Evolutionary conservation across 2,329 filamentous ascomycete species (phyloP).

Genomic region (Calonectria pauciramosa): DNA sequence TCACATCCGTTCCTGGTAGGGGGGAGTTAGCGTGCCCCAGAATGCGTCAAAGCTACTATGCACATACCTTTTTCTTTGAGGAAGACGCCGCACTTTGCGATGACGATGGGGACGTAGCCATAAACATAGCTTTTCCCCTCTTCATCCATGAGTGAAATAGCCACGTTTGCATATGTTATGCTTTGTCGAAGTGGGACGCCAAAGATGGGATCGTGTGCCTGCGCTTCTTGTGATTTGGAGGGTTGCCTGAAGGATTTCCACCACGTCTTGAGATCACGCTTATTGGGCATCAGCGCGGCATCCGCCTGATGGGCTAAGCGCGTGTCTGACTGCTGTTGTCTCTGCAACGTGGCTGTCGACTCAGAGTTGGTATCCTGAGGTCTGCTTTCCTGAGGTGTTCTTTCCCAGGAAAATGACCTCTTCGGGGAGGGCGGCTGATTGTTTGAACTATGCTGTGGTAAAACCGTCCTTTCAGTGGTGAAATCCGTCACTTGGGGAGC

Average conservation of each 20-base stretch:
- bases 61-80: conserved; percentile 99
- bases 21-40: too few species aligned
- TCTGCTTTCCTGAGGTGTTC: background rate
- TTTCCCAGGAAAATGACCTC: background rate
- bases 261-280: conserved; percentile 93
- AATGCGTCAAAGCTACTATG: too few species aligned
- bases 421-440: background rate
- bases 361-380: background rate
- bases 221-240: conserved; percentile 67
- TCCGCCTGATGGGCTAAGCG: background rate
- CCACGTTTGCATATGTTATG: conserved; percentile 97
- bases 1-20: conserved; percentile 84
- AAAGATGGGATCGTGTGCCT: conserved; percentile 86
- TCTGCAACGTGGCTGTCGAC: background rate
- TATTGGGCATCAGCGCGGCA: conserved; percentile 80
- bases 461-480: background rate
- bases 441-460: background rate
- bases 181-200: conserved; percentile 93
- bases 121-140: conserved; percentile 97
- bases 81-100: conserved; percentile 97
- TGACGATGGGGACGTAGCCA: conserved; percentile 97
- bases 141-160: conserved; percentile 94
- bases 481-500: too few species aligned
- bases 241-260: conserved; percentile 94
- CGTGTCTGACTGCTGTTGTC: background rate